Conservation (phyloP, 371 early-diverging fungal species). For the Mucor ambiguus region DNA sequence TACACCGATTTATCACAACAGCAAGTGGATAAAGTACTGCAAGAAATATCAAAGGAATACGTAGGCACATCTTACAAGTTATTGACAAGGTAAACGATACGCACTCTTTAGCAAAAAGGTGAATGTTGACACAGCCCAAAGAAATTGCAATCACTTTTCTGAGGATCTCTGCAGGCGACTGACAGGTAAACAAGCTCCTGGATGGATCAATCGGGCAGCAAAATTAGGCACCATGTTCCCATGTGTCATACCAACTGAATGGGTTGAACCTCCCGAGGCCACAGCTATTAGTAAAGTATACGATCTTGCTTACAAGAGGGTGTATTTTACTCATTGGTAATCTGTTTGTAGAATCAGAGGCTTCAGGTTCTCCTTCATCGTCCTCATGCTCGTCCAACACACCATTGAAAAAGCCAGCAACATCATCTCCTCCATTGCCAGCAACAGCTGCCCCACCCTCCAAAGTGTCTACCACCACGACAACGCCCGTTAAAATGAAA, state of each 20-base stretch:
- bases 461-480: not conserved
- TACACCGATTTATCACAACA: conserved; percentile 48
- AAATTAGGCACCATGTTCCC: conserved; percentile 69
- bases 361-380: conserved; percentile 21
- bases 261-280: conserved; percentile 66
- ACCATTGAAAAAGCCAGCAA: conserved; percentile 13
- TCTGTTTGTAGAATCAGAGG: not conserved
- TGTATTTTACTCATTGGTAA: not conserved
- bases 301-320: not conserved
- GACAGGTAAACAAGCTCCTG: conserved; percentile 60
- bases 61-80: conserved; percentile 61
- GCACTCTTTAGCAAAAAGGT: not conserved
- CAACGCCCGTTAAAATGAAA: conserved; percentile 1
- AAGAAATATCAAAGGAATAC: conserved; percentile 58
- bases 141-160: conserved; percentile 73
- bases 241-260: conserved; percentile 67
- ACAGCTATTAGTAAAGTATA: conserved; percentile 2
- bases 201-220: conserved; percentile 72
- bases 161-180: conserved; percentile 55
- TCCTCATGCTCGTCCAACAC: conserved; percentile 30
- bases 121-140: conserved; percentile 10
- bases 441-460: not conserved
- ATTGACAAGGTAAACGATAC: conserved; percentile 52
- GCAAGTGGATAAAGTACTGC: conserved; percentile 50
- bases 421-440: not conserved